phyloP scores from a whole-genome alignment of 2,329 filamentous ascomycete species.

The Scedosporium boydii region DNA sequence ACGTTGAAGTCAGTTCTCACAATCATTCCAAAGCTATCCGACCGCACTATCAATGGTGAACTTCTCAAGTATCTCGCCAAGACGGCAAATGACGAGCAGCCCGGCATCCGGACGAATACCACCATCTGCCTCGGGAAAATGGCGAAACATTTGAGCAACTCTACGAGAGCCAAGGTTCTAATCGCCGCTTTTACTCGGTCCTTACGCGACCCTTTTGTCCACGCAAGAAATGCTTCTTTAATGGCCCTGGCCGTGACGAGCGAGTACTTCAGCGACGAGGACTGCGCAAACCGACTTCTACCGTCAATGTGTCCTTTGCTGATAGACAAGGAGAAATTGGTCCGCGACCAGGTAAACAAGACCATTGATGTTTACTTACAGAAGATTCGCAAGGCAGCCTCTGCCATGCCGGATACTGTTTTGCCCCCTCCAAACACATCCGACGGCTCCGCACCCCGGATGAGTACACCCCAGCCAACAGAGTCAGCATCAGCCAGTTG shows the following conservation, averaged over 20 bases:
- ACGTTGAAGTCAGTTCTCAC: constrained; percentile 89
- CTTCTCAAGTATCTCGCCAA: constrained; percentile 84
- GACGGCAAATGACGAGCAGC: constrained; percentile 94
- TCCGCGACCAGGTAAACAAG: constrained; percentile 86
- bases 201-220: constrained; percentile 86
- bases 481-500: constrained; percentile 56
- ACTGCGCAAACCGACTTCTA: constrained; percentile 74
- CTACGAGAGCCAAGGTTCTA: constrained; percentile 79
- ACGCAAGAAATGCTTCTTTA: constrained; percentile 81
- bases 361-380: constrained; percentile 79
- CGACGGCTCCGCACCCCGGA: constrained; percentile 52
- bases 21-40: constrained; percentile 80
- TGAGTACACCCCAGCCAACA: constrained; percentile 64
- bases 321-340: constrained; percentile 90
- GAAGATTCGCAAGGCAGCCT: constrained; percentile 69
- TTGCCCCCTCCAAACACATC: constrained; percentile 56
- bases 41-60: constrained; percentile 88
- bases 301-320: constrained; percentile 76
- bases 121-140: constrained; percentile 97
- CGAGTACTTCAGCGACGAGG: constrained; percentile 82
- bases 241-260: constrained; percentile 77
- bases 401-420: constrained; percentile 69
- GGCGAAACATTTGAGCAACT: constrained; percentile 71
- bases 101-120: constrained; percentile 93
- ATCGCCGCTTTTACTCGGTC: constrained; percentile 87